Conservation (phyloP, 768 basidiomycete genomes). For the Exidia glandulosa region DNA sequence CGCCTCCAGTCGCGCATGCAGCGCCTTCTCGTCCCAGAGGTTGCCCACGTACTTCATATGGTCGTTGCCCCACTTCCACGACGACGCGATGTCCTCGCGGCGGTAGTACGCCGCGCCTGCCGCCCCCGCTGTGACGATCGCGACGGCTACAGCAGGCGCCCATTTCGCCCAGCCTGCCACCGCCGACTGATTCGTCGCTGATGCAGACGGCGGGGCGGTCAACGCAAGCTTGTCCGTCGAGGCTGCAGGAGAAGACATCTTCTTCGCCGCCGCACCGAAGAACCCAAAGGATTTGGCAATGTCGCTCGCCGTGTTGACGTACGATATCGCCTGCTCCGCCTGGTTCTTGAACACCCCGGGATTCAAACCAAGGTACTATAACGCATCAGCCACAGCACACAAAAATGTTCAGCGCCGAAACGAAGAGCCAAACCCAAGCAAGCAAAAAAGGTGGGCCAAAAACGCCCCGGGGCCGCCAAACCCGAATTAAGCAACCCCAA, state of each 20-base stretch:
- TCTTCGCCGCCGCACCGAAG: slow-evolving; percentile 36
- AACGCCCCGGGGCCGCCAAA: slow-evolving; percentile 48
- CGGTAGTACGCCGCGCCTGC: slow-evolving; percentile 78
- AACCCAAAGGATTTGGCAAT: slow-evolving; percentile 43
- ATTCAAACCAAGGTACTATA: slow-evolving; percentile 77
- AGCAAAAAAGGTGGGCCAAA: slow-evolving; percentile 86
- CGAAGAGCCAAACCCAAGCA: slow-evolving; percentile 86
- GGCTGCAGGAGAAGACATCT: background rate
- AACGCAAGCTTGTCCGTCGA: slow-evolving; percentile 1
- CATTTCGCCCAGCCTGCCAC: slow-evolving; percentile 41
- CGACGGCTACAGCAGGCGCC: slow-evolving; percentile 66
- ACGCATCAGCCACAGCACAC: background rate
- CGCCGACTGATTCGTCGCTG: slow-evolving; percentile 8
- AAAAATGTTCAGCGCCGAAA: slow-evolving; percentile 29
- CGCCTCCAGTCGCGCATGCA: slow-evolving; percentile 50
- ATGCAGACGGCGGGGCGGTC: slow-evolving; percentile 15
- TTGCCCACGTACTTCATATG: slow-evolving; percentile 85
- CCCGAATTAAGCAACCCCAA: slow-evolving; percentile 58
- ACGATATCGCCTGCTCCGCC: slow-evolving; percentile 62
- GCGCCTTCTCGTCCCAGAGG: slow-evolving; percentile 65
- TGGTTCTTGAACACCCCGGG: slow-evolving; percentile 78
- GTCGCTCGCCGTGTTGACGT: slow-evolving; percentile 53
- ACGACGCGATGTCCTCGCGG: slow-evolving; percentile 58
- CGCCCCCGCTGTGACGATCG: slow-evolving; percentile 69
- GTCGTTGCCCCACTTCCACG: slow-evolving; percentile 68